phyloP scores from a whole-genome alignment of 257 asterid species.

The Pogostemon cablin region DNA sequence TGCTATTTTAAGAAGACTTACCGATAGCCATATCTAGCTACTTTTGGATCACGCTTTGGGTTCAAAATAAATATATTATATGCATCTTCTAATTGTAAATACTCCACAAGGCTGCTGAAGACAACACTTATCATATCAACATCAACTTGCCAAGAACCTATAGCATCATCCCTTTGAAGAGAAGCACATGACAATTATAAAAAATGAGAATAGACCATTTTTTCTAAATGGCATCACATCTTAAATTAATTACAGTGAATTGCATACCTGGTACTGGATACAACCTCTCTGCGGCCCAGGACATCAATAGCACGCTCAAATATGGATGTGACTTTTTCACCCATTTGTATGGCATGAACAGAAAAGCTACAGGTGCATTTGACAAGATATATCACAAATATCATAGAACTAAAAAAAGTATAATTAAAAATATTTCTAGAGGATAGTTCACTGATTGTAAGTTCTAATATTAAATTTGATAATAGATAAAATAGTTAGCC shows the following conservation, averaged over 20 bases:
- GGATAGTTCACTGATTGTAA: constrained; percentile 11
- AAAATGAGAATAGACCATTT: constrained; percentile 30
- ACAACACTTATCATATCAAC: constrained; percentile 84
- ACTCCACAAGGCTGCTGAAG: constrained; percentile 88
- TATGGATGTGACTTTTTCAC: constrained; percentile 85
- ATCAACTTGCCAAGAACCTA: constrained; percentile 91
- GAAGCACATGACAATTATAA: constrained; percentile 33
- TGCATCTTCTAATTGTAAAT: constrained; percentile 81
- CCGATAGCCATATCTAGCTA: constrained; percentile 91
- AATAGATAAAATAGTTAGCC: constrained; percentile 23
- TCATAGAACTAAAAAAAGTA: constrained; percentile 19
- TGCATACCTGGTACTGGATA: constrained; percentile 57
- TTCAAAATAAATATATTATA: constrained; percentile 86
- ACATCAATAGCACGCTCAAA: constrained; percentile 86
- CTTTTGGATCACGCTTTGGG: constrained; percentile 74
- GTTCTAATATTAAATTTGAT: constrained; percentile 17
- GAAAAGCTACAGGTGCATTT: constrained; percentile 73
- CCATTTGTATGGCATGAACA: constrained; percentile 96
- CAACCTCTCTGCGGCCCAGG: constrained; percentile 83
- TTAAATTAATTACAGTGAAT: constrained; percentile 26
- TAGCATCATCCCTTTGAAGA: constrained; percentile 60
- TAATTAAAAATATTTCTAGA: constrained; percentile 16
- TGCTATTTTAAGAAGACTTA: constrained; percentile 39
- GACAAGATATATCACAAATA: constrained; percentile 23
- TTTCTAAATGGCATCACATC: constrained; percentile 10